Base-by-base conservation (phyloP, 2,329 filamentous ascomycete genomes). In the Talaromyces pinophilus region DNA sequence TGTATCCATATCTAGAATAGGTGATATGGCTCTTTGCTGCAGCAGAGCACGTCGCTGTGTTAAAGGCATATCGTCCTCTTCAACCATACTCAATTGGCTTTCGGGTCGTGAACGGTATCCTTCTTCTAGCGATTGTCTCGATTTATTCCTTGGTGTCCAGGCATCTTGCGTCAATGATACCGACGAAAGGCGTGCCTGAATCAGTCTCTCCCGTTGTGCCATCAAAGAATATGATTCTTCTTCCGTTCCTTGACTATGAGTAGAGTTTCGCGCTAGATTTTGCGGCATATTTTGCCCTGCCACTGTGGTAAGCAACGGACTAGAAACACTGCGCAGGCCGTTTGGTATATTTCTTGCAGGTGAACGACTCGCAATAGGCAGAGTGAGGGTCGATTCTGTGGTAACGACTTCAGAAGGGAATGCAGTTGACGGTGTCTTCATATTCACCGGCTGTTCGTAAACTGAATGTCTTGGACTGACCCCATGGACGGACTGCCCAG, bases 11-110 rank as follows among this genome's bases (percentile, higher is more conserved):
- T 75, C 54, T 13, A 55, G 15, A 46, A 10, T 35, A 22, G 64
- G 60, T 2, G 40, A 48, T 8, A 61, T 11, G 22, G 40, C 82
- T 50, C 86, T 84, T 38, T 85, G 86, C n/a, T 80, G 79, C 64
- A 91, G 86, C 33, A 90, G 76, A 55, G 86, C 80, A 64, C 84
- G 85, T 52, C 91, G 88, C 71, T 90, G 86, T 50, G 87, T 90
- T 19, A 95, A 82, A 0, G 91, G 89, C 70, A 94, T 82, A 1
- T 84, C 81, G 69, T 87, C 85, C 80, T 67, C 65, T 35, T 62
- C 73, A 22, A 74, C 75, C 8, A 74, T 67, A 25, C 69, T 72
- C 25, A 55, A 19, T 59, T 66, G 66, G 44, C 68, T 67, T 46
- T 19, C 52, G 69, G 63, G 59, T 69, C 68, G 13, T 46, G 44